Evolutionary conservation across 2,329 filamentous ascomycete species (phyloP), one percentile per base, ranked within the genome.

Genomic region (Diaporthe australafricana): DNA sequence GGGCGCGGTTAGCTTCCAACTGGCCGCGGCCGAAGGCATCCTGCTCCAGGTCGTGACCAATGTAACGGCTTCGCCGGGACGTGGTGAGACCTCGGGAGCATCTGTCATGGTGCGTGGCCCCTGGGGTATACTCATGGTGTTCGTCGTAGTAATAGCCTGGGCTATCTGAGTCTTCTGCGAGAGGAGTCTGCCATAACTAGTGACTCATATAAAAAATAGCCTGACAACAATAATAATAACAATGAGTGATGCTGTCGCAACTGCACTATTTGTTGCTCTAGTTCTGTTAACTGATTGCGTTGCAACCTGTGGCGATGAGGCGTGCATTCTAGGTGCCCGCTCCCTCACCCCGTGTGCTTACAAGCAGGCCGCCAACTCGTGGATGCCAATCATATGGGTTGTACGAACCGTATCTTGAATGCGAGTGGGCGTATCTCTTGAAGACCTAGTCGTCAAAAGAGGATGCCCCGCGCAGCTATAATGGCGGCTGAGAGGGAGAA

Each of bases 21-120:
- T 81, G 2, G 72, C n/a, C 45, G 75, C 76, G 62, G 80, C 80
- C 1, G 78, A 81, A 75, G 80, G 71, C 9, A 78, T 81, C 47
- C 68, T 82, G 63, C 72, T 82, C 38, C 79, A 80, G 75, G 63
- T 78, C 27, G 57, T 52, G 52, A 35, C 40, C 25, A 12, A 55
- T 25, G 27, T 52, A 25, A 62, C 27, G 30, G 8, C 27, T 12
- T n/a, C 30, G 22, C 53, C 65, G 25, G 38, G 35, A 16, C 14
- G 50, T 45, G 38, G n/a, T 11, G 52, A 53, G 38, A 12, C 65
- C 42, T 52, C 65, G 3, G 40, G 11, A 47, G 40, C 38, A 9
- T 47, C 56, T n/a, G 25, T n/a, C 56, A 30, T n/a, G 40, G 56
- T 45, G 56, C 17, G 56, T 38, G 9, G 56, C 40, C 27, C 38